These are phyloP conservation scores for Cymbidium sinense DNA, from an alignment of 106 monocot species.

Conservation along the genomic window DNA sequence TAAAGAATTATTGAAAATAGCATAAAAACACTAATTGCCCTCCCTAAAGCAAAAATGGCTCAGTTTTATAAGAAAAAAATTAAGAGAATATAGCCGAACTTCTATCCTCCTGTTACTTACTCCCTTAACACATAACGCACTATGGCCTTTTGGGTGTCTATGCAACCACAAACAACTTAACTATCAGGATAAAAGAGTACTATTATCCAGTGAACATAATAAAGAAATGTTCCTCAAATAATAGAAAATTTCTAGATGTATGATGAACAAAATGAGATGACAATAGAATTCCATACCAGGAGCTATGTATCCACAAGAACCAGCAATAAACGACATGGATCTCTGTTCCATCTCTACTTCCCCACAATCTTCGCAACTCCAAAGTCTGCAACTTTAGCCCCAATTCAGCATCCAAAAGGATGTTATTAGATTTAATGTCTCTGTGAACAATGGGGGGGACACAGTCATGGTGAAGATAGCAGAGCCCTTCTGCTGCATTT, in stretches of 20 bases:
- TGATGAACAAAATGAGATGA: neutral
- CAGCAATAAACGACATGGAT: conserved; percentile 53
- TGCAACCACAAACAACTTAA: too few species aligned
- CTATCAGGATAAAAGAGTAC: too few species aligned
- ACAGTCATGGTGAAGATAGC: conserved; percentile 56
- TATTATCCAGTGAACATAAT: too few species aligned
- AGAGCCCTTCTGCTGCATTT: conserved; percentile 45
- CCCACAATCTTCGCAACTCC: conserved; percentile 54
- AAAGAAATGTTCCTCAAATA: neutral
- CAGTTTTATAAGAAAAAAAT: too few species aligned
- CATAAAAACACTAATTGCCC: too few species aligned
- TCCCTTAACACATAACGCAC: too few species aligned
- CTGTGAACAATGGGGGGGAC: conserved; percentile 50
- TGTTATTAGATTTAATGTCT: conserved; percentile 59
- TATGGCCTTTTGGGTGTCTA: too few species aligned
- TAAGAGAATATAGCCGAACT: too few species aligned
- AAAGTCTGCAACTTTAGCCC: conserved; percentile 54
- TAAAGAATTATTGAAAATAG: too few species aligned
- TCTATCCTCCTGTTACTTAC: too few species aligned
- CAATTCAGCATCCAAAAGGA: conserved; percentile 47
- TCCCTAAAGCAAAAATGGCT: too few species aligned
- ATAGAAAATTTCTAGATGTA: neutral
- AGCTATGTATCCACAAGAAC: conserved; percentile 63
- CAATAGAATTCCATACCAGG: conserved; percentile 34
- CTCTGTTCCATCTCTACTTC: conserved; percentile 29